phyloP scores from a whole-genome alignment of 805 yeast genomes.

The Yamadazyma olivae region DNA sequence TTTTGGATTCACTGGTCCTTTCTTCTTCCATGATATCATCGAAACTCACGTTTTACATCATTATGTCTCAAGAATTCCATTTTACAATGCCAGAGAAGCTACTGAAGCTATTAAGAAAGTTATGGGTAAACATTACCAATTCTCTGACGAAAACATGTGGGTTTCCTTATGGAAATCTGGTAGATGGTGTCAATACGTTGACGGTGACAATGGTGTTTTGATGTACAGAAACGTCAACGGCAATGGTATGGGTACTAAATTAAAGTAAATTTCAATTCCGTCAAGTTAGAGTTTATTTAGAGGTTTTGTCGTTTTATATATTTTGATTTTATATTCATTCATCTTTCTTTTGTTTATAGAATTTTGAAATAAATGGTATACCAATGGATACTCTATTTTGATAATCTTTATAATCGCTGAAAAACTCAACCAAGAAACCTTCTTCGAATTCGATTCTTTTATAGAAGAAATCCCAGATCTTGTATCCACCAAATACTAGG shows the following conservation, averaged over 20 bases:
- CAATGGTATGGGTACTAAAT: slow-evolving; percentile 25
- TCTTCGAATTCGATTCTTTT: slow-evolving; percentile 75
- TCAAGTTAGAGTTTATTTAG: too few relatives aligned
- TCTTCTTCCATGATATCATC: slow-evolving; percentile 82
- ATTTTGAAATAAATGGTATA: slow-evolving; percentile 30
- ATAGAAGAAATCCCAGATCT: slow-evolving; percentile 67
- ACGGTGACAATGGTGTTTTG: slow-evolving; percentile 64
- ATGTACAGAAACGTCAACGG: slow-evolving; percentile 77
- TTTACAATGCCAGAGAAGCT: slow-evolving; percentile 81
- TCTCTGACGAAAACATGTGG: slow-evolving; percentile 73
- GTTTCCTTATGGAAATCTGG: slow-evolving; percentile 58
- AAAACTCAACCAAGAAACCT: slow-evolving; percentile 56
- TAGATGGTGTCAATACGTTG: slow-evolving; percentile 70
- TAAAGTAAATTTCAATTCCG: background rate
- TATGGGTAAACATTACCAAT: slow-evolving; percentile 77
- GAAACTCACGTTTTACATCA: slow-evolving; percentile 91
- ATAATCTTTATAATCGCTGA: slow-evolving; percentile 67
- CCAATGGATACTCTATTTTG: slow-evolving; percentile 46
- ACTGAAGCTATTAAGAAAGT: slow-evolving; percentile 76
- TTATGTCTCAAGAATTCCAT: slow-evolving; percentile 79
- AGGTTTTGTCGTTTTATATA: too few relatives aligned
- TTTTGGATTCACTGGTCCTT: slow-evolving; percentile 75
- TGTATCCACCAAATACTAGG: slow-evolving; percentile 47
- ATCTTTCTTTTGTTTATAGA: background rate
- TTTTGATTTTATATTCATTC: background rate